phyloP scores from a whole-genome alignment of 306 rosid species.

The Prunus armeniaca region DNA sequence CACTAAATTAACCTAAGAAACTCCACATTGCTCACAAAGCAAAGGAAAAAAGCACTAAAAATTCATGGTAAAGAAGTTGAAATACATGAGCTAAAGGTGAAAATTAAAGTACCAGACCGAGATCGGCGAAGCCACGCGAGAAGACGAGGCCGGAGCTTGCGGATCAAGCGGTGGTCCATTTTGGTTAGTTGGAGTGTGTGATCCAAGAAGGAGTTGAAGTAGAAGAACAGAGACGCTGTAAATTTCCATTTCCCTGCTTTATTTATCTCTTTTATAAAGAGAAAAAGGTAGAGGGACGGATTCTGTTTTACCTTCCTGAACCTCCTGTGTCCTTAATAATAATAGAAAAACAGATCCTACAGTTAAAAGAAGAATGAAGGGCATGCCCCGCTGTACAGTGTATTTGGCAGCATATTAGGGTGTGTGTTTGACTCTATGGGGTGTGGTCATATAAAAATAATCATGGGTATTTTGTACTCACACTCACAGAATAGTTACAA shows the following conservation, averaged over 20 bases:
- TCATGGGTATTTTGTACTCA: no score
- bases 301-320: background rate
- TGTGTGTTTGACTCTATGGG: no score
- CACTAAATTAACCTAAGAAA: background rate
- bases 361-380: no score
- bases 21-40: background rate
- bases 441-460: no score
- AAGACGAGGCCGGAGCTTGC: slow-evolving; percentile 62
- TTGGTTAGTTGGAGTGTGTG: background rate
- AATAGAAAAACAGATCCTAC: no score
- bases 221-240: slow-evolving; percentile 29
- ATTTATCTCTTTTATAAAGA: background rate
- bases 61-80: background rate
- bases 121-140: slow-evolving; percentile 82
- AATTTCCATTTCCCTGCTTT: slow-evolving; percentile 31
- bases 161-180: slow-evolving; percentile 47
- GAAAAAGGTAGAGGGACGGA: background rate
- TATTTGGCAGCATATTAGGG: no score
- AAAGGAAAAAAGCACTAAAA: background rate
- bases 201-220: slow-evolving; percentile 25
- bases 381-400: background rate
- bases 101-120: slow-evolving; percentile 52
- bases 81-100: background rate
- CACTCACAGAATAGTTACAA: no score
- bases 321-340: no score